phyloP scores from a whole-genome alignment of 2,329 filamentous ascomycete genomes.

The Magnaporthiopsis incrustans region DNA sequence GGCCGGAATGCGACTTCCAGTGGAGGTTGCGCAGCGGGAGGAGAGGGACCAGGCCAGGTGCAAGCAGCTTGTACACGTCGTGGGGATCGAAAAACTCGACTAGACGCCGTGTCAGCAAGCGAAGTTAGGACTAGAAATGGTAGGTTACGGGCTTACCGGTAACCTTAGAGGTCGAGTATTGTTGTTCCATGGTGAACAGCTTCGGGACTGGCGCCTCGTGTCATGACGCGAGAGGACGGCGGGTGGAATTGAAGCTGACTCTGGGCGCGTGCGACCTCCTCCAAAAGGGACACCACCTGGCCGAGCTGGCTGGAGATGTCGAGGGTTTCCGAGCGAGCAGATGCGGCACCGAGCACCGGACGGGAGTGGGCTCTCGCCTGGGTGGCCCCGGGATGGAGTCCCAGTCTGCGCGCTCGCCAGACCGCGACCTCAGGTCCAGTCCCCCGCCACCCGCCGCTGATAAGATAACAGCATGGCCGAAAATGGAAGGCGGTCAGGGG shows the following conservation, averaged over 20 bases:
- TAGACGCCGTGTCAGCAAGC: conserved; percentile 27
- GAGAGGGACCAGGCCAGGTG: conserved; percentile 66
- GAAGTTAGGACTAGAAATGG: not conserved
- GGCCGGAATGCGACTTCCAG: conserved; percentile 91
- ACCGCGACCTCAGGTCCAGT: too few species aligned
- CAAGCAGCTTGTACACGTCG: conserved; percentile 75
- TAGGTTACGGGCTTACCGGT: conserved; percentile 44
- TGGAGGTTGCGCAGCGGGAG: conserved; percentile 86
- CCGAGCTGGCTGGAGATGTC: too few species aligned
- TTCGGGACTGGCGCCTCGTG: not conserved
- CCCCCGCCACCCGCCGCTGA: not conserved
- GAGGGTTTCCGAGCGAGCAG: too few species aligned
- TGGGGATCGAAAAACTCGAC: conserved; percentile 96
- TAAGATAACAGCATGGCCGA: not conserved
- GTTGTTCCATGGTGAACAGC: conserved; percentile 52
- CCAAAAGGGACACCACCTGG: not conserved
- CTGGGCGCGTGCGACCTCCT: not conserved
- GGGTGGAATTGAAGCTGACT: not conserved
- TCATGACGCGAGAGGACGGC: not conserved
- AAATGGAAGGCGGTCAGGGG: not conserved
- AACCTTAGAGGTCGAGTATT: conserved; percentile 67
- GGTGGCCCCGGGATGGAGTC: not conserved
- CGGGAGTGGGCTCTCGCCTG: not conserved
- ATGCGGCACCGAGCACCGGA: not conserved
- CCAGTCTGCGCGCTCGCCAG: too few species aligned